Base-by-base conservation (phyloP, 2,329 filamentous ascomycete species). In the Ophiocordyceps camponoti-floridani region DNA sequence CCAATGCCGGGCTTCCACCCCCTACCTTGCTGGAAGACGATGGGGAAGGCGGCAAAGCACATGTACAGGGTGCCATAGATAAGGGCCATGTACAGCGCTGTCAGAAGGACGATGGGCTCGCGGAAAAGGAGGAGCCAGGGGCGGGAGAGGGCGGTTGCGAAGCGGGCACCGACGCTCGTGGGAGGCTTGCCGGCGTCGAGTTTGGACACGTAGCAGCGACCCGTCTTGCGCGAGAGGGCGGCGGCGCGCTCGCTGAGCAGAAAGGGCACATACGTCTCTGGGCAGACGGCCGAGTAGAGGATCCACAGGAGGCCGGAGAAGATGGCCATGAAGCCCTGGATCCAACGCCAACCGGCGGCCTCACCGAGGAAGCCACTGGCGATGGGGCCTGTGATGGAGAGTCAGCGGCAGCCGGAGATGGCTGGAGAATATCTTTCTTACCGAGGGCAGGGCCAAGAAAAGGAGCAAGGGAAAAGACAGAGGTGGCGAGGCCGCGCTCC, bases 91-190 rank as follows among this genome's bases (percentile, higher is more conserved):
- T 82, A 83, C 26, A 82, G 62, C 7, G 69, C 73, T 4, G 77
- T 65, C 10, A 82, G 62, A 11, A 81, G 56, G 23, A 82, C 75
- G 49, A 83, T 82, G 5, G 79, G 79, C 52, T 84, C 79, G 44
- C 61, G 61, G 63, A 83, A 76, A 1, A 84, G 66, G 5, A 84
- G 62, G 35, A 77, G 59, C 75, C 75, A 80, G 1, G 79, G 79
- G 1, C 79, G 68, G 38, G 68, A 61, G n/a, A 82, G 63, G 4
- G 74, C 69, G 2, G 69, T 67, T 45, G 67, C 67, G 56, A 81
- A 71, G 37, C 72, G 68, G 45, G 67, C 56, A 8, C 54, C 55
- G n/a, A 73, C 51, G 4, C 62, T 62, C 26, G 63, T 55, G 37
- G 59, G 62, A 27, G 67, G 66, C 42, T 64, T 60, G 16, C 64